phyloP scores from a whole-genome alignment of 1,284 basidiomycete genomes.

The Pseudozyma sp. region DNA sequence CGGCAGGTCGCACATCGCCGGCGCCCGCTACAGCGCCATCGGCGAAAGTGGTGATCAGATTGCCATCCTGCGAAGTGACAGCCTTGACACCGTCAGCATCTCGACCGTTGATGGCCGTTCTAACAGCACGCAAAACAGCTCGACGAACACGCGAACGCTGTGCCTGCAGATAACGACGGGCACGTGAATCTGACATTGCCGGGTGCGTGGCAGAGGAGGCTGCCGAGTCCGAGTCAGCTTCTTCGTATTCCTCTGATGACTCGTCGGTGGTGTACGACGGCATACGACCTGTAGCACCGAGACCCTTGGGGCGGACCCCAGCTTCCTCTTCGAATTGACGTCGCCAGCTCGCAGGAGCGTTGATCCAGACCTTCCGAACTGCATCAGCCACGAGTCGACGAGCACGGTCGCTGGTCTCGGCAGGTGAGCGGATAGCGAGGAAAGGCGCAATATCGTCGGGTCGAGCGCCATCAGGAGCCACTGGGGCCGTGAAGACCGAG shows the following conservation, averaged over 20 bases:
- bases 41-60: slow-evolving; percentile 33
- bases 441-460: slow-evolving; percentile 58
- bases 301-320: slow-evolving; percentile 18
- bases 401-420: slow-evolving; percentile 60
- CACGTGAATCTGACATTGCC: slow-evolving; percentile 33
- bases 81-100: slow-evolving; percentile 51
- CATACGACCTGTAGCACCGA: slow-evolving; percentile 8
- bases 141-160: slow-evolving; percentile 59
- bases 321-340: slow-evolving; percentile 62
- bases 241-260: slow-evolving; percentile 44
- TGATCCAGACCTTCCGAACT: slow-evolving; percentile 63
- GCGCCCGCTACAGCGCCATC: slow-evolving; percentile 39
- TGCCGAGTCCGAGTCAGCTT: slow-evolving; percentile 28
- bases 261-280: slow-evolving; percentile 29
- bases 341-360: slow-evolving; percentile 65
- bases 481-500: slow-evolving; percentile 53
- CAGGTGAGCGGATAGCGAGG: slow-evolving; percentile 62
- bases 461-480: slow-evolving; percentile 54
- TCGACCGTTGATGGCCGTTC: slow-evolving; percentile 62
- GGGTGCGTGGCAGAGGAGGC: slow-evolving; percentile 20
- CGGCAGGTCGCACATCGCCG: slow-evolving; percentile 16
- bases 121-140: slow-evolving; percentile 57
- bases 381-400: slow-evolving; percentile 63
- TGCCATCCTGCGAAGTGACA: slow-evolving; percentile 37
- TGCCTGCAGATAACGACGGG: slow-evolving; percentile 47